Percentiles rank a stretch among this genome's conserved stretches.
Evolutionary conservation across 2,329 filamentous ascomycete species (phyloP).

Genomic region (Colletotrichum musicola): DNA sequence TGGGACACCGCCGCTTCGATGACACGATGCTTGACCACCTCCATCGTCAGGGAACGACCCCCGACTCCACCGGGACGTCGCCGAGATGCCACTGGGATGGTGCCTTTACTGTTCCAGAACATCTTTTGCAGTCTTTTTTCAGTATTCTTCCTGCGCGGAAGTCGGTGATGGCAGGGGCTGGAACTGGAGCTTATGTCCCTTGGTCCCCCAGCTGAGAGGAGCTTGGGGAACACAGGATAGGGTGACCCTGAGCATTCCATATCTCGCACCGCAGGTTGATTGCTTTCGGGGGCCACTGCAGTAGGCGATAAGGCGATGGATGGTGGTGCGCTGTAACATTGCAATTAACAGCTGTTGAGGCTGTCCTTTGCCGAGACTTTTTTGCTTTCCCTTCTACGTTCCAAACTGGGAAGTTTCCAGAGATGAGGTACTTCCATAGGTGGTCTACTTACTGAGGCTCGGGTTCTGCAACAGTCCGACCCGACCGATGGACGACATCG

Average conservation of each 20-base stretch:
- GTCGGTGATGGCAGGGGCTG: slow-evolving; percentile 4
- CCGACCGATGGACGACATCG: too few species aligned
- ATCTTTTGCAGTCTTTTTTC: too few species aligned
- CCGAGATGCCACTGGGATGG: slow-evolving; percentile 11
- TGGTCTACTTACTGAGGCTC: too few species aligned
- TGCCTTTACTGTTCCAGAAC: slow-evolving; percentile 13
- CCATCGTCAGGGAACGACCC: background rate
- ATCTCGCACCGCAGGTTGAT: slow-evolving; percentile 18
- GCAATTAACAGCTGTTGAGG: slow-evolving; percentile 17
- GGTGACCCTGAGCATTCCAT: slow-evolving; percentile 27
- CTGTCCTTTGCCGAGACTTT: background rate
- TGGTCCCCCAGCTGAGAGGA: background rate
- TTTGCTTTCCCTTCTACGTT: too few species aligned
- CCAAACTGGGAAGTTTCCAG: too few species aligned
- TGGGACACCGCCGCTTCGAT: background rate
- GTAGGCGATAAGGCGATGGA: slow-evolving; percentile 27
- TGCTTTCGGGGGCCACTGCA: slow-evolving; percentile 9
- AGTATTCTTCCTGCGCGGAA: background rate
- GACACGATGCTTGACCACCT: background rate
- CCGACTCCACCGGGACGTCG: background rate
- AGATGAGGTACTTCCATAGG: too few species aligned
- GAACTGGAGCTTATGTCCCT: background rate
- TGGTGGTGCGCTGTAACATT: slow-evolving; percentile 21
- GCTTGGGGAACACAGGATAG: slow-evolving; percentile 5
- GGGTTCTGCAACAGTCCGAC: too few species aligned